Percentiles rank a stretch among this genome's conserved stretches.
phyloP scores from a whole-genome alignment of 2,329 filamentous ascomycete species.

The Leptographium wingfieldii region DNA sequence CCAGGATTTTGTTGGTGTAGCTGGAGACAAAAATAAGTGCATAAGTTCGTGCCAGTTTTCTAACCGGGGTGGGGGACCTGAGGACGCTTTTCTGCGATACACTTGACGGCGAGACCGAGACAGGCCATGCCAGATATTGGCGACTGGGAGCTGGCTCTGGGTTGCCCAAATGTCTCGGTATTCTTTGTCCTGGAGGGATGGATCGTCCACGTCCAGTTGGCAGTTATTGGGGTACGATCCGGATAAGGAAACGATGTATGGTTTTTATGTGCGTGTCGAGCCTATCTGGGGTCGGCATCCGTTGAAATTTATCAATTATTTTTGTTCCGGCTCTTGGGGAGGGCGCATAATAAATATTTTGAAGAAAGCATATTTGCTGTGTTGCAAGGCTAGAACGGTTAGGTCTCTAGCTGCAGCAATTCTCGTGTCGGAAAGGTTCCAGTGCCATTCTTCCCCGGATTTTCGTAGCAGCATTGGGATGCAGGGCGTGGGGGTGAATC shows the following conservation, averaged over 20 bases:
- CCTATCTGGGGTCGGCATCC: not conserved
- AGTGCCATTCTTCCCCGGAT: not conserved
- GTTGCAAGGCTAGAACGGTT: too few relatives aligned
- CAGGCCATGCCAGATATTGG: too few relatives aligned
- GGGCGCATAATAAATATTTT: not conserved
- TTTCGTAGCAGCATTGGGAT: not conserved
- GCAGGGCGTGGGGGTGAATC: not conserved
- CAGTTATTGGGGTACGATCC: not conserved
- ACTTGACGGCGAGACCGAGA: not conserved
- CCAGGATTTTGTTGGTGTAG: not conserved
- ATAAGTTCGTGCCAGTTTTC: constrained; percentile 1
- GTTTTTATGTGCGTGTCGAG: not conserved
- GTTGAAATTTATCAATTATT: not conserved
- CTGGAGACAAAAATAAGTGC: not conserved
- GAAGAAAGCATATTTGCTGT: not conserved
- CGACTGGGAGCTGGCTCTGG: constrained; percentile 1
- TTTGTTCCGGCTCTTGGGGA: not conserved
- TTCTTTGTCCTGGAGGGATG: too few relatives aligned
- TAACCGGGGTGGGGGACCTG: not conserved
- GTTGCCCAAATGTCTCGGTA: too few relatives aligned
- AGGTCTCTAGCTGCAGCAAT: too few relatives aligned
- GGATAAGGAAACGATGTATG: not conserved
- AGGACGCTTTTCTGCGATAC: not conserved
- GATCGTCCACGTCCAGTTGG: not conserved
- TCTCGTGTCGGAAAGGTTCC: not conserved